A percentile compares a stretch with the other conserved stretches of the same genome.
Conservation (phyloP, 495 filamentous ascomycete genomes). For the Pseudotulostoma volvatum region DNA sequence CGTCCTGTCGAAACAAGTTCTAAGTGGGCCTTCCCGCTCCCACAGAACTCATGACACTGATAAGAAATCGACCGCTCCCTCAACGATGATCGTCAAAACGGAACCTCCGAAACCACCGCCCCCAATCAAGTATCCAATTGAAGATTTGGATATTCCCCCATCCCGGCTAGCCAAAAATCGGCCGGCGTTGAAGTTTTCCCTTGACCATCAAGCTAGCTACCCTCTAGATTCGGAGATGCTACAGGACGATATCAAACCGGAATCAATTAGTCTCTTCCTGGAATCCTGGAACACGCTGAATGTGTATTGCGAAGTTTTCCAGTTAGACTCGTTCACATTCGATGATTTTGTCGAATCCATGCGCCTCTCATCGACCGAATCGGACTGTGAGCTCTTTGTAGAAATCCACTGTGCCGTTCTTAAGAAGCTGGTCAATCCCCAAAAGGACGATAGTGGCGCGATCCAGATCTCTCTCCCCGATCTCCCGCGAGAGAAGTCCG, state of each 20-base stretch:
- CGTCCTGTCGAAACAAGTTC: slow-evolving; percentile 16
- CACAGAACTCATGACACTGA: slow-evolving; percentile 28
- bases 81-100: slow-evolving; percentile 20
- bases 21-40: slow-evolving; percentile 12
- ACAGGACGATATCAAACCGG: slow-evolving; percentile 52
- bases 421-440: slow-evolving; percentile 66
- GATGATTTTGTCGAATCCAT: slow-evolving; percentile 90
- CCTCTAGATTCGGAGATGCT: slow-evolving; percentile 23
- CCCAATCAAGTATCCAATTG: slow-evolving; percentile 83
- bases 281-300: slow-evolving; percentile 94
- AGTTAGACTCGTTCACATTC: slow-evolving; percentile 91
- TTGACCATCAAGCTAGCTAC: slow-evolving; percentile 34
- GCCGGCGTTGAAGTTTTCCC: slow-evolving; percentile 64
- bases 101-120: slow-evolving; percentile 38
- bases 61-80: slow-evolving; percentile 15
- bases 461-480: slow-evolving; percentile 66
- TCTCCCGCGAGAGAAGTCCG: slow-evolving; percentile 49
- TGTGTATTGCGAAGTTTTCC: slow-evolving; percentile 84
- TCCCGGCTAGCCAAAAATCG: slow-evolving; percentile 41
- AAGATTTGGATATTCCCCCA: slow-evolving; percentile 68
- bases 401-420: slow-evolving; percentile 86
- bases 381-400: slow-evolving; percentile 72
- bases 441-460: slow-evolving; percentile 55
- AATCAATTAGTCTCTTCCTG: slow-evolving; percentile 61
- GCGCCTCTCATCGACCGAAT: slow-evolving; percentile 56